Base-by-base conservation (phyloP, 495 filamentous ascomycete species). In the Trypethelium eluteriae region DNA sequence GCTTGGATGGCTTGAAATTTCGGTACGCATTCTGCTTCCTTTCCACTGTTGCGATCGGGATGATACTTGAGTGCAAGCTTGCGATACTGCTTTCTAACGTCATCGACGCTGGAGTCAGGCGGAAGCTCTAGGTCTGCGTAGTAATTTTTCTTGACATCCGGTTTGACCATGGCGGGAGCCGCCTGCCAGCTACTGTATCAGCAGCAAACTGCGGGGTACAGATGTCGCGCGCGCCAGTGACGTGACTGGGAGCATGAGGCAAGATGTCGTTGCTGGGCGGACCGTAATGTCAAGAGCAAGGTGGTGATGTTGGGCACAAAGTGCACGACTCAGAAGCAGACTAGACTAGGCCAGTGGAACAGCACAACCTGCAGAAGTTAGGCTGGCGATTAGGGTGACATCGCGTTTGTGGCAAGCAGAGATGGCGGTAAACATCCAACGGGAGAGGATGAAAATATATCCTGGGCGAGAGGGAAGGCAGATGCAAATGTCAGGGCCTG, bases 31-130 rank as follows among this genome's bases (percentile, higher is more conserved):
- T 91, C 90, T 32, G 81, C 72, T 76, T 96, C 92, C 68, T 82
- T 82, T 53, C 93, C 93, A 3, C 87, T 89, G 71, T 97, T 96
- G 53, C 92, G 86, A 74, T 97, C 93, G 6, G 93, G 93, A 72
- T 97, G 93, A 70, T 87, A 95, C 71, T 86, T 87, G 36, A 94
- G 81, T 41, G 92, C 92, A 70, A 96, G 82, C 76, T 91, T 92
- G 70, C 86, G 84, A 78, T 92, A 97, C 70, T 92, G 88, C 78
- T 86, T 92, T 76, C 91, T 94, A 71, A 96, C 85, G 46, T 94
- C 90, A 3, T 84, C 82, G 3, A 81, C 70, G 67, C 88, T 84
- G 44, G 89, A 89, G 66, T 78, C 80, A 7, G 84, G 75, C 0
- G 80, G 71, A 11, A 96, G 74, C 62, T 88, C 89, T 39, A 96